These are phyloP conservation scores for Exophiala viscosa DNA, from an alignment of 2,329 filamentous ascomycete species.

Conservation along the genomic window DNA sequence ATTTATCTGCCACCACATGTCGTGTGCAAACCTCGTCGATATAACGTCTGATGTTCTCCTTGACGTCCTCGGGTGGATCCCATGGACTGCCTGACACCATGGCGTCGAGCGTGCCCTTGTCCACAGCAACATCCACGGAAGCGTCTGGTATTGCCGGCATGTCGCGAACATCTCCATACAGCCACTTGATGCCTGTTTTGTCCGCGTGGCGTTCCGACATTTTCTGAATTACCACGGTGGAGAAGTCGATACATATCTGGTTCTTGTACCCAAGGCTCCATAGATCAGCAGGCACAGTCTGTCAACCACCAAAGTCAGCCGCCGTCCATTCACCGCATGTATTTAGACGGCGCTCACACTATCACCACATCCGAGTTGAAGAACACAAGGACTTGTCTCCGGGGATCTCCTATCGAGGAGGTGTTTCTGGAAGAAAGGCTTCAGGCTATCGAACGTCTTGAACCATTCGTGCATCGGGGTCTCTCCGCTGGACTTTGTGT, in stretches of 20 bases:
- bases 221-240: constrained; percentile 49
- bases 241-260: constrained; percentile 58
- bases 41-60: constrained; percentile 48
- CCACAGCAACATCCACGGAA: constrained; percentile 55
- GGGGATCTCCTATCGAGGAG: constrained; percentile 17
- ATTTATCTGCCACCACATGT: not conserved
- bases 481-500: constrained; percentile 20
- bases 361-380: constrained; percentile 17
- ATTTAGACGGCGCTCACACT: not conserved
- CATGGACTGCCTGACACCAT: constrained; percentile 55
- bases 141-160: constrained; percentile 41
- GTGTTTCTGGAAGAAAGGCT: constrained; percentile 19
- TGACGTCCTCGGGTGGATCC: constrained; percentile 50
- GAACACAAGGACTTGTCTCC: constrained; percentile 17
- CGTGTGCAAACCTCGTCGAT: constrained; percentile 44
- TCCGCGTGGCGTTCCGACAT: constrained; percentile 47
- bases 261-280: constrained; percentile 46
- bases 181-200: constrained; percentile 48
- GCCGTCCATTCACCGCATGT: not conserved
- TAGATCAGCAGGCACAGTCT: constrained; percentile 54
- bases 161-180: constrained; percentile 49
- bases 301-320: not conserved
- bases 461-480: constrained; percentile 26
- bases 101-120: constrained; percentile 55
- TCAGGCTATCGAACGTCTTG: constrained; percentile 21